phyloP scores from a whole-genome alignment of 2,329 filamentous ascomycete genomes.

The Periconia sp. region DNA sequence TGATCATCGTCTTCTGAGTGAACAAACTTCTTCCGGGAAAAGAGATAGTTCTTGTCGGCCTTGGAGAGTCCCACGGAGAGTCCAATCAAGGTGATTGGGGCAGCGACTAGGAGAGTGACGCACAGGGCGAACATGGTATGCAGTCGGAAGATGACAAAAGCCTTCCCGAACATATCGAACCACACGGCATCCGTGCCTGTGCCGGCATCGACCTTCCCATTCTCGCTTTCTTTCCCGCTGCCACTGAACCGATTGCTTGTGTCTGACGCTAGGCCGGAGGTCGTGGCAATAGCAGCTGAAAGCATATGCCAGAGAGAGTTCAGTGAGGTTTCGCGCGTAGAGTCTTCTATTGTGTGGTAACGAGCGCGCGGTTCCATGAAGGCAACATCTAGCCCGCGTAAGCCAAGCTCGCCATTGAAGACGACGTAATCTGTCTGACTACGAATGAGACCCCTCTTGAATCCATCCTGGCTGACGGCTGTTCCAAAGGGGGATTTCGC shows the following conservation, averaged over 20 bases:
- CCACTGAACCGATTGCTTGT: constrained; percentile 71
- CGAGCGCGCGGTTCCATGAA: constrained; percentile 85
- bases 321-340: constrained; percentile 75
- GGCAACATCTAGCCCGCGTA: constrained; percentile 88
- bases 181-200: constrained; percentile 76
- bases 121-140: constrained; percentile 88
- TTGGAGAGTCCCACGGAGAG: constrained; percentile 72
- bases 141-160: constrained; percentile 79
- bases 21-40: constrained; percentile 70
- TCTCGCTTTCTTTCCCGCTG: constrained; percentile 61
- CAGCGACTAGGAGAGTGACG: constrained; percentile 79
- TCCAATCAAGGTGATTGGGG: constrained; percentile 74
- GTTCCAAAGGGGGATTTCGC: constrained; percentile 80
- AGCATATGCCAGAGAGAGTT: constrained; percentile 92
- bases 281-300: constrained; percentile 78
- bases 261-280: constrained; percentile 72
- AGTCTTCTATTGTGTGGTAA: constrained; percentile 92
- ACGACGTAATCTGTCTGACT: constrained; percentile 91
- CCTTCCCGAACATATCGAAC: constrained; percentile 88
- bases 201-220: constrained; percentile 70
- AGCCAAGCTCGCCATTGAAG: constrained; percentile 76
- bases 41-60: constrained; percentile 86
- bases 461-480: constrained; percentile 83
- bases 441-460: constrained; percentile 76
- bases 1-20: constrained; percentile 65